Base-by-base conservation (phyloP, 2,329 filamentous ascomycete species). In the Hymenoscyphus scutula region DNA sequence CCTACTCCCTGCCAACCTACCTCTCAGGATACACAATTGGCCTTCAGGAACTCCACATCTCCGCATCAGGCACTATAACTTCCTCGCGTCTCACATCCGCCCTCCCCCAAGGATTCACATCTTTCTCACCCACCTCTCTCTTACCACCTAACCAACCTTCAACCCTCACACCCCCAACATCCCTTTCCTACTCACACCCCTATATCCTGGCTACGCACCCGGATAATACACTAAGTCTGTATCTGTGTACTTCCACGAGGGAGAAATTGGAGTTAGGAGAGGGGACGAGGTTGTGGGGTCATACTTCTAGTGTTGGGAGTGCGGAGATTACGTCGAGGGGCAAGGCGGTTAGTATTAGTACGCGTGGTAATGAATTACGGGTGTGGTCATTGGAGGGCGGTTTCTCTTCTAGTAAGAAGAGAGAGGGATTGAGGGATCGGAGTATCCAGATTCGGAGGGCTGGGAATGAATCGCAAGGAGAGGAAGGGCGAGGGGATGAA, bases 21-120 rank as follows among this genome's bases (percentile, higher is more conserved):
- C 81, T 88, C 2, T 87, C 86, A 53, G 92, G 92, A 30, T 97
- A 93, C 91, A 92, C 90, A 7, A 84, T 97, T 17, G 93, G 92
- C 1, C 85, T 98, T n/a, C 94, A 98, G 74, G 94, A 97, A 74
- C 79, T 97, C 53, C 87, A 89, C 62, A 82, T 96, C 29, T 70
- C 70, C 2, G 65, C 65, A 17, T 59, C 70, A 5, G 66, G 65
- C 13, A 59, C 53, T 8, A 73, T 84, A 0, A 69, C 80, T 1
- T 75, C 77, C 38, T 84, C 82, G 2, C 78, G 81, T 6, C 69
- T 83, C 3, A 77, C 82, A 17, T 80, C 80, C 2, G 80, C 81
- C n/a, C 75, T 81, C 19, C 77, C 80, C 23, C 76, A 79, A 59
- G 77, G 78, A 30, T 81, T 79, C 54, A 77, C 78, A 1, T 75